These are phyloP conservation scores for Solanum pennellii DNA, from an alignment of 257 asterid genomes.

Conservation along the genomic window DNA sequence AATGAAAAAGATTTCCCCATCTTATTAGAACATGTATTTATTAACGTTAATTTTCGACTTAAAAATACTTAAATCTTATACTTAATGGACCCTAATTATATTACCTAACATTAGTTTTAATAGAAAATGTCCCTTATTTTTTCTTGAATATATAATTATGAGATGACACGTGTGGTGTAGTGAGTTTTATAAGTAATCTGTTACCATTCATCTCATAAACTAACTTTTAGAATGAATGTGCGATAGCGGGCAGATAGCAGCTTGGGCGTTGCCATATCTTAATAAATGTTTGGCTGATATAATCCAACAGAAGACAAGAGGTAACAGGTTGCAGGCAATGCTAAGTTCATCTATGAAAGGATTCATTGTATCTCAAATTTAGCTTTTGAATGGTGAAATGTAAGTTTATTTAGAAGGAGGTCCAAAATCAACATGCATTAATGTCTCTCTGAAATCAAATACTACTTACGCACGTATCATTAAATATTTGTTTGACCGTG, in stretches of 20 bases:
- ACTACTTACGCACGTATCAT: background rate
- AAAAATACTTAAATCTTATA: background rate
- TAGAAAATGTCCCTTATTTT: background rate
- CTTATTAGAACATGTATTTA: too few species aligned
- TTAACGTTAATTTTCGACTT: background rate
- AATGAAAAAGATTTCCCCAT: too few species aligned
- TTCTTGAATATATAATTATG: background rate
- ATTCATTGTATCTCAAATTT: background rate
- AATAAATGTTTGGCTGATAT: background rate
- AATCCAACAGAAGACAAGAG: background rate
- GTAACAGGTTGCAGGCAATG: background rate
- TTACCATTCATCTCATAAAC: background rate
- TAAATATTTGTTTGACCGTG: background rate
- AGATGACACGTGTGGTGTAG: background rate
- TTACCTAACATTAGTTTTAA: background rate
- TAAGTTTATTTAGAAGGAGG: background rate
- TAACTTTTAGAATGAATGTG: background rate
- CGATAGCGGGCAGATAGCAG: background rate
- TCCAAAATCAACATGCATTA: background rate
- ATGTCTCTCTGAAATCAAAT: background rate
- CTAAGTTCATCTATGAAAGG: background rate
- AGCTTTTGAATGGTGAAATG: background rate
- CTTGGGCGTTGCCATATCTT: background rate
- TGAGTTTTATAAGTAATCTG: background rate
- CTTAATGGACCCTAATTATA: background rate